Evolutionary conservation across 1,139 yeast species (phyloP).

Genomic region (Lodderomyces parapsilosis): DNA sequence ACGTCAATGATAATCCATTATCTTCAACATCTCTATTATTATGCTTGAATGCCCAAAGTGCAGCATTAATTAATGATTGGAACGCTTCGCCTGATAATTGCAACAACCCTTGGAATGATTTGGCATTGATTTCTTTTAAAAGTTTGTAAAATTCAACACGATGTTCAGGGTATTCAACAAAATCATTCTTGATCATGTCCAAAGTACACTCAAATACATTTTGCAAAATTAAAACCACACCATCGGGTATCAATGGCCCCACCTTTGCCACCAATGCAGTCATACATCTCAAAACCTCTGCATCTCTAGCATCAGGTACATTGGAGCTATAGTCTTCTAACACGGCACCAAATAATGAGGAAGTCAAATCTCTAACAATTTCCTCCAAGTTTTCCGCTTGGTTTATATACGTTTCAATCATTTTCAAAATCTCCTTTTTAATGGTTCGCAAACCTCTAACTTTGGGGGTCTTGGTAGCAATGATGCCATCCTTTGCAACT

Average conservation of each 20-base stretch:
- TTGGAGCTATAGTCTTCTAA: conserved; percentile 85
- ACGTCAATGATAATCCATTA: conserved; percentile 77
- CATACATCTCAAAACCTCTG: conserved; percentile 94
- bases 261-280: conserved; percentile 85
- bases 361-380: conserved; percentile 78
- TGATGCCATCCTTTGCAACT: conserved; percentile 75
- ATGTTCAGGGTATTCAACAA: conserved; percentile 96
- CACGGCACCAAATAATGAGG: conserved; percentile 81
- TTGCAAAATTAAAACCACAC: conserved; percentile 82
- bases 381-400: conserved; percentile 87
- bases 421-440: conserved; percentile 87
- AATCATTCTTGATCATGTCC: conserved; percentile 92
- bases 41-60: conserved; percentile 97
- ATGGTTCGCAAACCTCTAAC: conserved; percentile 95
- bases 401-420: conserved; percentile 84
- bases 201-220: conserved; percentile 93
- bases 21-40: conserved; percentile 95
- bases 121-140: conserved; percentile 79
- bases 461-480: conserved; percentile 93
- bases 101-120: conserved; percentile 81
- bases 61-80: conserved; percentile 87
- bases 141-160: conserved; percentile 93
- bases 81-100: conserved; percentile 91
- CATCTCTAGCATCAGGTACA: conserved; percentile 97
- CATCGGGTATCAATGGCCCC: conserved; percentile 87